Conservation (phyloP, 2,329 filamentous ascomycete genomes). For the Trichophyton mentagrophytes region DNA sequence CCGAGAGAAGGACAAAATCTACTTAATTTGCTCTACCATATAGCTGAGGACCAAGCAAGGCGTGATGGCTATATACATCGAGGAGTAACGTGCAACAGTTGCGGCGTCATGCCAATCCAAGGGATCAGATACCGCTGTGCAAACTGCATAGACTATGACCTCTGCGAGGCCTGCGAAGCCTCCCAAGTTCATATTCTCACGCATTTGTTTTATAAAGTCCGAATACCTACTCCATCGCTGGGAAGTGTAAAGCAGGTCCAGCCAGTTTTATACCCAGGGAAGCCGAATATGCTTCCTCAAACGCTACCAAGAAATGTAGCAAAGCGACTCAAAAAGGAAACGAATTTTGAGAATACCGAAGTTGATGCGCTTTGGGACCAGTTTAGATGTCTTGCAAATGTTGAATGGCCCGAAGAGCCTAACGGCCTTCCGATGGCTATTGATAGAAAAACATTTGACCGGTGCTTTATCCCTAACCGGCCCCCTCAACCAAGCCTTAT, state of each 20-base stretch:
- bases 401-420: conserved; percentile 70
- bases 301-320: conserved; percentile 56
- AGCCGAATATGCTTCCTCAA: conserved; percentile 58
- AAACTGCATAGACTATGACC: conserved; percentile 90
- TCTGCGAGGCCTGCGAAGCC: conserved; percentile 83
- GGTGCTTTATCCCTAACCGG: conserved; percentile 73
- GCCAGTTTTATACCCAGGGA: conserved; percentile 77
- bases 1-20: conserved; percentile 58
- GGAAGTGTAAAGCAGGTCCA: conserved; percentile 65
- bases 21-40: conserved; percentile 74
- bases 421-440: conserved; percentile 68
- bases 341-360: conserved; percentile 71
- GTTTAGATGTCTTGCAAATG: conserved; percentile 85
- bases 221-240: conserved; percentile 74
- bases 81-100: conserved; percentile 84
- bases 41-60: conserved; percentile 83
- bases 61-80: conserved; percentile 83
- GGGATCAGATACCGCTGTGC: conserved; percentile 88
- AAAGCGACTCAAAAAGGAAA: conserved; percentile 55
- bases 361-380: conserved; percentile 93
- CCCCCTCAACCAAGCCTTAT: conserved; percentile 76
- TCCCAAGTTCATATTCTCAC: conserved; percentile 65
- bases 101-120: conserved; percentile 74
- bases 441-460: conserved; percentile 84
- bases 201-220: conserved; percentile 93